phyloP scores from a whole-genome alignment of 1,139 yeast species.

The Nadsonia commutata region DNA sequence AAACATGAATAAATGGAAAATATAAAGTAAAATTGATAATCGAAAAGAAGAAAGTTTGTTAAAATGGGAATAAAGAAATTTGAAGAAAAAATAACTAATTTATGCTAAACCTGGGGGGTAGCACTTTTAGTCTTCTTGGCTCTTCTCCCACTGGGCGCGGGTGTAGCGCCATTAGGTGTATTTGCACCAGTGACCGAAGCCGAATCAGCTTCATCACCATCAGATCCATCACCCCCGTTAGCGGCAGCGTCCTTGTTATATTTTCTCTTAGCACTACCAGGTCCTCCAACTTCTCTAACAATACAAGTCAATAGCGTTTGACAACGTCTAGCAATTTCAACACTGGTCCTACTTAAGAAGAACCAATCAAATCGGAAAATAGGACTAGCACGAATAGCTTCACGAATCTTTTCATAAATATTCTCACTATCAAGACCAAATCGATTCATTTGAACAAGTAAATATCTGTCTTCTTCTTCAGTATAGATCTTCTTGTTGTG shows the following conservation, averaged over 20 bases:
- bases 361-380: slow-evolving; percentile 84
- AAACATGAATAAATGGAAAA: no score
- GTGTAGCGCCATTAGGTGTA: neutral
- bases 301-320: slow-evolving; percentile 66
- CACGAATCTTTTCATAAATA: slow-evolving; percentile 61
- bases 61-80: no score
- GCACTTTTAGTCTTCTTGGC: neutral
- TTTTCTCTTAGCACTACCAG: slow-evolving; percentile 1
- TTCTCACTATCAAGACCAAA: slow-evolving; percentile 62
- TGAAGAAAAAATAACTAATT: no score
- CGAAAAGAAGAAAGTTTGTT: no score
- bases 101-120: neutral
- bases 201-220: neutral
- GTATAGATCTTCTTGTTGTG: slow-evolving; percentile 78
- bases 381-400: slow-evolving; percentile 58
- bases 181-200: neutral
- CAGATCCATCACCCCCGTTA: neutral
- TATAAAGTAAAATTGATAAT: no score
- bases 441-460: slow-evolving; percentile 57
- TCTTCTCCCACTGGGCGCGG: neutral
- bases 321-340: slow-evolving; percentile 71
- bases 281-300: slow-evolving; percentile 54
- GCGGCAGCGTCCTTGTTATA: neutral
- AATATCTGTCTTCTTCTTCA: slow-evolving; percentile 72
- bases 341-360: slow-evolving; percentile 68